Percentiles rank a stretch among this genome's conserved stretches.
Evolutionary conservation across 2,329 filamentous ascomycete genomes (phyloP).

Genomic region (Talaromyces rugulosus): DNA sequence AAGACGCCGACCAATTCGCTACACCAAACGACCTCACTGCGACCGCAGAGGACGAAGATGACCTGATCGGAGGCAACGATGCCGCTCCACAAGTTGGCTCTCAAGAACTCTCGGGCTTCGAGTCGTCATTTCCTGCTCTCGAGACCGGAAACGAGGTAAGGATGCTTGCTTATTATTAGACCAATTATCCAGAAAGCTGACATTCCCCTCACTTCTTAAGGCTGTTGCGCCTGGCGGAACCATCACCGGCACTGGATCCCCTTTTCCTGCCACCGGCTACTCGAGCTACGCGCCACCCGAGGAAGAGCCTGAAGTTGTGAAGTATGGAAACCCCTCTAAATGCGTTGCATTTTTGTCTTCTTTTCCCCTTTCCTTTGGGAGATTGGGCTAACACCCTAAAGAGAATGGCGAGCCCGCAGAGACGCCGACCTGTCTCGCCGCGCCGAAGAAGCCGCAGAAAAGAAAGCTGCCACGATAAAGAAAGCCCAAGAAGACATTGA

Average conservation of each 20-base stretch:
- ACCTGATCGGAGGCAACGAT: slow-evolving; percentile 61
- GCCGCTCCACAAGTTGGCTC: slow-evolving; percentile 19
- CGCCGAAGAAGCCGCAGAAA: slow-evolving; percentile 73
- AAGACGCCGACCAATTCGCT: slow-evolving; percentile 87
- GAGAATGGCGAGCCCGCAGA: slow-evolving; percentile 85
- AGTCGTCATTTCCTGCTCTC: slow-evolving; percentile 87
- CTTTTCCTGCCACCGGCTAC: slow-evolving; percentile 53
- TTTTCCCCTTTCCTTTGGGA: not conserved
- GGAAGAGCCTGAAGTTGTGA: slow-evolving; percentile 82
- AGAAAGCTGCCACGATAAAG: slow-evolving; percentile 80
- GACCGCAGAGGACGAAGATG: slow-evolving; percentile 61
- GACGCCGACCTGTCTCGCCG: slow-evolving; percentile 79
- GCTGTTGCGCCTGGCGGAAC: slow-evolving; percentile 69
- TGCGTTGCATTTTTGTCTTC: not conserved
- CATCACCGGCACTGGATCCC: slow-evolving; percentile 67
- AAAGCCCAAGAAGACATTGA: slow-evolving; percentile 93
- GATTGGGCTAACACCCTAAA: slow-evolving; percentile 21
- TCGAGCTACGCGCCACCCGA: slow-evolving; percentile 57
- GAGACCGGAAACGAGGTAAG: slow-evolving; percentile 66
- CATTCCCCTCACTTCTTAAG: slow-evolving; percentile 38
- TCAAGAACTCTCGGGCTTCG: slow-evolving; percentile 62
- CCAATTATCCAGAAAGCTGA: slow-evolving; percentile 14
- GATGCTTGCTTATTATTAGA: slow-evolving; percentile 14
- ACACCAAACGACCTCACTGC: slow-evolving; percentile 63
- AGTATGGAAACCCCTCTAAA: slow-evolving; percentile 32